These are phyloP conservation scores for Noccaea bulbosa DNA, from an alignment of 345 rosid genomes.

Conservation along the genomic window DNA sequence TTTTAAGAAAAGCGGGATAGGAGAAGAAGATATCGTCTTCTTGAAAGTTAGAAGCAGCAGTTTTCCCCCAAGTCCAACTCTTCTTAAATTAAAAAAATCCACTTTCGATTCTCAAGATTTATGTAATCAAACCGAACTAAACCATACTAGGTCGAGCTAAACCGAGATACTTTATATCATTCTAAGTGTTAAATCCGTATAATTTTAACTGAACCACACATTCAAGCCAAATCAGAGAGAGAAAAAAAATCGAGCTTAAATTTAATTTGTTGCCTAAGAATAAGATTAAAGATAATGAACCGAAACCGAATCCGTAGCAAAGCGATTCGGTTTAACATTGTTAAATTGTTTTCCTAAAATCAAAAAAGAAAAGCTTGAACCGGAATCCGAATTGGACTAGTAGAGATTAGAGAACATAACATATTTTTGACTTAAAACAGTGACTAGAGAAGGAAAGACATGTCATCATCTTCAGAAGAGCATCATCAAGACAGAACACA, in stretches of 20 bases:
- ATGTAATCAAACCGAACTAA: background rate
- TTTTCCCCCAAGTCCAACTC: constrained; percentile 11
- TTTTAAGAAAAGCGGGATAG: background rate
- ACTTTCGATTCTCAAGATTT: background rate
- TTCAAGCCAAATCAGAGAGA: background rate
- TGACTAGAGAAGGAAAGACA: constrained; percentile 1
- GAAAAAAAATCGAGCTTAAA: background rate
- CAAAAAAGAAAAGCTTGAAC: background rate
- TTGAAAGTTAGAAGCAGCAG: constrained; percentile 24
- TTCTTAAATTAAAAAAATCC: background rate
- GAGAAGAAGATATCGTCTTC: constrained; percentile 23
- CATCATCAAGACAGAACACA: constrained; percentile 32
- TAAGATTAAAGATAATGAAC: constrained; percentile 1
- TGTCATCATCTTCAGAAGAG: constrained; percentile 20
- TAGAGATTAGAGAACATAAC: background rate
- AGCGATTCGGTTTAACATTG: constrained; percentile 17
- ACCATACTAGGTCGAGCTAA: constrained; percentile 15
- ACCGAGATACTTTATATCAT: constrained; percentile 6
- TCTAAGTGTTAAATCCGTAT: background rate
- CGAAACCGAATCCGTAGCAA: constrained; percentile 16
- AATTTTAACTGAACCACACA: no score
- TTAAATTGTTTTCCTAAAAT: constrained; percentile 1
- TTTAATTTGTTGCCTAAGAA: background rate
- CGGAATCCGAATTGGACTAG: background rate
- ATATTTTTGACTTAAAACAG: background rate